Base-by-base conservation (phyloP, 2,329 filamentous ascomycete species). In the Exophiala sp. region DNA sequence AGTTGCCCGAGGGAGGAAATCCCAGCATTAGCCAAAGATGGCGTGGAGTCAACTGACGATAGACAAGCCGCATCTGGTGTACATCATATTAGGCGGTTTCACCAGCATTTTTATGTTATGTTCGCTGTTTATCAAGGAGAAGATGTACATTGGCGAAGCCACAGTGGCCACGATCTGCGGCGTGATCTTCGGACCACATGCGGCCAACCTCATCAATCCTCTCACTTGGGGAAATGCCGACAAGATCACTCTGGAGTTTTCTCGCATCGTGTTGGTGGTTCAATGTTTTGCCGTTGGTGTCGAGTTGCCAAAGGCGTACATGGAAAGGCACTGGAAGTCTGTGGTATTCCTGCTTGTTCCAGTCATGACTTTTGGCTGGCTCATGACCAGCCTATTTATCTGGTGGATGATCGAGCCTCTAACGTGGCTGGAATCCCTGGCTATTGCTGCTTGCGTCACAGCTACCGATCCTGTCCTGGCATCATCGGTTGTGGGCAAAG, bases 71-170 rank as follows among this genome's bases (percentile, higher is more conserved):
- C 94, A 99, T 79, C 74, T 97, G 89, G 94, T 95, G 62, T 99
- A 99, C 74, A 90, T 97, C 74, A 96, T 99, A 74, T 79, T 99
- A 52, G 94, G 94, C 66, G 94, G 92, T 71, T 99, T 99, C 77
- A 99, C 94, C 63, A 91, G 88, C 57, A 78, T 99, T 65, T 99
- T 99, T 77, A 99, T 99, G 94, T 79, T 99, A 56, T 96, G 91
- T 72, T 99, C 94, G 56, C 90, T 95, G 51, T 85, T 97, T 68
- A 95, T 99, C 76, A 99, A 99, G 78, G 94, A 99, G 79, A 88
- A 89, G 71, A 82, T 97, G 68, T 99, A 99, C 76, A 99, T 99
- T 71, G 94, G 94, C 69, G 94, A 99, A 80, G 94, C 94, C 47
- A 97, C 94, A 1, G 89, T 99, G 41, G 85, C 84, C n/a, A 86